phyloP scores from a whole-genome alignment of 805 yeast species.

The Suhomyces canberraensis region DNA sequence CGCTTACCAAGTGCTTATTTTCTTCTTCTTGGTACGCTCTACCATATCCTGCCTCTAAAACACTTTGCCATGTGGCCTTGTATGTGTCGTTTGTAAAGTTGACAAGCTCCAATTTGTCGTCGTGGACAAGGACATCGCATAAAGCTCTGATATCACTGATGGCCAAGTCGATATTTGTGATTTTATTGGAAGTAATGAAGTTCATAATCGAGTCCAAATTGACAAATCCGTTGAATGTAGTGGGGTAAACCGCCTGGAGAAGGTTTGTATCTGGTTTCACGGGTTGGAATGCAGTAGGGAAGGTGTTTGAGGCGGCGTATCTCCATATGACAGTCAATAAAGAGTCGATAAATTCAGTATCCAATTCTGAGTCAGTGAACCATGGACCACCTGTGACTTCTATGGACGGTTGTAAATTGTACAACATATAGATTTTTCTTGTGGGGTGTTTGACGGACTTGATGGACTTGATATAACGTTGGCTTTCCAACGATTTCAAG shows the following conservation, averaged over 20 bases:
- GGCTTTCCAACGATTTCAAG: conserved; percentile 73
- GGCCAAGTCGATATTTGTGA: conserved; percentile 78
- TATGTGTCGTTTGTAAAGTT: conserved; percentile 55
- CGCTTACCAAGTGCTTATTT: conserved; percentile 9
- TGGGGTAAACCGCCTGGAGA: conserved; percentile 50
- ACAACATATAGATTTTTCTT: conserved; percentile 92
- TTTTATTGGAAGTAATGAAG: conserved; percentile 67
- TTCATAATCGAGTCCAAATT: conserved; percentile 70
- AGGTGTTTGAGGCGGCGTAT: conserved; percentile 71
- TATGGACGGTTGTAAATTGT: conserved; percentile 86
- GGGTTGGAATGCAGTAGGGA: conserved; percentile 65
- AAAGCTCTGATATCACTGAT: conserved; percentile 71
- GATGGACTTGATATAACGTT: conserved; percentile 81
- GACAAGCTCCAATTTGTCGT: conserved; percentile 74
- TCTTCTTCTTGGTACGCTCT: conserved; percentile 22
- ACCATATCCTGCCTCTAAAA: conserved; percentile 64
- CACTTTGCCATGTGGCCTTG: conserved; percentile 81
- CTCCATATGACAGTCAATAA: conserved; percentile 85
- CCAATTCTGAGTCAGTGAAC: conserved; percentile 95
- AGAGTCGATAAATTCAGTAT: conserved; percentile 87
- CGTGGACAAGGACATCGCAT: conserved; percentile 84
- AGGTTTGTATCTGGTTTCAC: conserved; percentile 32
- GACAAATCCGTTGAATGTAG: conserved; percentile 62
- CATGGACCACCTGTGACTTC: conserved; percentile 99
- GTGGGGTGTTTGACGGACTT: conserved; percentile 92